phyloP scores from a whole-genome alignment of 139 green algal genomes.

The Spirogloea muscicola region DNA sequence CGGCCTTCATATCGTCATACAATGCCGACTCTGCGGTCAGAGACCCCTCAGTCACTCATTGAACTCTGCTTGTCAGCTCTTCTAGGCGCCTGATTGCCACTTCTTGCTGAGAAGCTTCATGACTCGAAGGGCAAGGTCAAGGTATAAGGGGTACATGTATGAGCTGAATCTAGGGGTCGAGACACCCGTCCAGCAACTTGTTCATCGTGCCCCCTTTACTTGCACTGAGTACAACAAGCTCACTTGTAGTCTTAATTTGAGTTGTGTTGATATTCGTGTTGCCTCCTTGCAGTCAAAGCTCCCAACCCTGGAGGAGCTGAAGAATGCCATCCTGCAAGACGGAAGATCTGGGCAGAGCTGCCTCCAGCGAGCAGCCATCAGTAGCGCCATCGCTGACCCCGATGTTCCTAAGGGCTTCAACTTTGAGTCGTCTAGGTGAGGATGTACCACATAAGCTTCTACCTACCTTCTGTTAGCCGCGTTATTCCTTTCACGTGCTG shows the following conservation, averaged over 20 bases:
- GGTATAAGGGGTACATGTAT: too few species aligned
- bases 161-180: too few species aligned
- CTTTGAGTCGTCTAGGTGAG: neutral
- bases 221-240: neutral
- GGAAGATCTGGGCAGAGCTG: conserved; percentile 13
- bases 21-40: too few species aligned
- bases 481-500: too few species aligned
- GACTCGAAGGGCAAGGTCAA: too few species aligned
- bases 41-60: too few species aligned
- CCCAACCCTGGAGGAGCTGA: conserved; percentile 26
- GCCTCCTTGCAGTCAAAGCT: conserved; percentile 14
- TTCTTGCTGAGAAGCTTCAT: too few species aligned
- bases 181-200: too few species aligned
- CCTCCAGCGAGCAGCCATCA: conserved; percentile 12
- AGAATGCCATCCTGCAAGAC: conserved; percentile 7
- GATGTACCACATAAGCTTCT: neutral
- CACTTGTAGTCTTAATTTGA: neutral
- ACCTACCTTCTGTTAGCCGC: conserved; percentile 1
- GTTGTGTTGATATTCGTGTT: too few species aligned
- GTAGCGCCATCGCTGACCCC: conserved; percentile 11
- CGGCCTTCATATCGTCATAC: too few species aligned
- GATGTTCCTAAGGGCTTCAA: conserved; percentile 25
- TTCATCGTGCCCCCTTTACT: neutral
- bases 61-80: too few species aligned
- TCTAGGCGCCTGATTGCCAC: too few species aligned